These are phyloP conservation scores for Fusarium coffeatum DNA, from an alignment of 2,329 filamentous ascomycete genomes.

Conservation along the genomic window DNA sequence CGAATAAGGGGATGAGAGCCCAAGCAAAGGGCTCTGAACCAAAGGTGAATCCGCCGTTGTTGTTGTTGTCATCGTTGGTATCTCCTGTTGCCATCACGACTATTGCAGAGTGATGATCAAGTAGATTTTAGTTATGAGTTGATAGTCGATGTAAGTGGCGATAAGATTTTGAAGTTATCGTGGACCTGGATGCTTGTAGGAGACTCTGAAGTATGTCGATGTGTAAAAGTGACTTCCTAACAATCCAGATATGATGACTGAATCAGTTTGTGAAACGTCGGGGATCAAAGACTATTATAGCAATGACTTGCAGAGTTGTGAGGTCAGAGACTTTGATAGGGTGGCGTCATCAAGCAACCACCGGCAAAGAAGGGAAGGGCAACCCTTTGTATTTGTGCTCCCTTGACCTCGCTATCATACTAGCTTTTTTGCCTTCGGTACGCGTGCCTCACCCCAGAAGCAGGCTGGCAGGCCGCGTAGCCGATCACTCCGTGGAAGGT, in stretches of 20 bases:
- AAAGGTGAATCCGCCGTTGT: slow-evolving; percentile 39
- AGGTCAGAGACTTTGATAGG: slow-evolving; percentile 31
- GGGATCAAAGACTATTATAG: neutral
- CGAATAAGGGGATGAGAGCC: slow-evolving; percentile 62
- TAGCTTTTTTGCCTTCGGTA: slow-evolving; percentile 7
- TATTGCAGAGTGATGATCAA: neutral
- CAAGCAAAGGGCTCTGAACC: slow-evolving; percentile 67
- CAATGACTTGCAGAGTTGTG: neutral
- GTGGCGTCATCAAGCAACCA: slow-evolving; percentile 29
- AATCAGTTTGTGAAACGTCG: neutral
- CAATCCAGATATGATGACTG: neutral
- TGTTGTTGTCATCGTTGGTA: slow-evolving; percentile 21
- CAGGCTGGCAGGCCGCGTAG: slow-evolving; percentile 22
- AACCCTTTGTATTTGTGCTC: slow-evolving; percentile 31
- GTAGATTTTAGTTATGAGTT: neutral
- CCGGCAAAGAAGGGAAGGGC: neutral
- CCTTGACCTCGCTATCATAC: neutral
- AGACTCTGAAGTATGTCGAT: neutral
- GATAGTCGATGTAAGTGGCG: neutral
- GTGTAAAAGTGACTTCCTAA: neutral
- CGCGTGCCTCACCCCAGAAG: slow-evolving; percentile 17
- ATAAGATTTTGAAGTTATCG: neutral
- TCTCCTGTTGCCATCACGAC: slow-evolving; percentile 22
- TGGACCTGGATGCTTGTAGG: neutral
- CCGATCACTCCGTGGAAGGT: slow-evolving; percentile 25